Percentiles rank a stretch among this genome's conserved stretches.
Evolutionary conservation across 352 stramenopile genomes (phyloP).

Genomic region (Phytophthora europaea): DNA sequence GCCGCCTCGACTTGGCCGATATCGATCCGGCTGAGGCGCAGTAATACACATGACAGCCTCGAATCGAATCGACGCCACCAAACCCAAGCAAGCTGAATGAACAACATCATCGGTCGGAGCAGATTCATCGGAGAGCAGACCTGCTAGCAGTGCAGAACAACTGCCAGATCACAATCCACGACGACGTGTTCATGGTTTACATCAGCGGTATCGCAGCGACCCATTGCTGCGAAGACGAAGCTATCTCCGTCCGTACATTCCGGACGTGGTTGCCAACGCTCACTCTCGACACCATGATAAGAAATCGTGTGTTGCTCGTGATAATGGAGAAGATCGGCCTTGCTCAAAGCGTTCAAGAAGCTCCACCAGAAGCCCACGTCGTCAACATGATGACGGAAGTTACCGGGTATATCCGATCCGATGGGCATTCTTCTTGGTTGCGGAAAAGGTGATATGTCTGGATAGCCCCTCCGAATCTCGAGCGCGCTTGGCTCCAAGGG

Average conservation of each 20-base stretch:
- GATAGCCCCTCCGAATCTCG: too few relatives aligned
- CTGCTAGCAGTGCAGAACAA: conserved; percentile 10
- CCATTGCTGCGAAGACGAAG: background rate
- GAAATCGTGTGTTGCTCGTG: background rate
- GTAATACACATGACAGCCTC: background rate
- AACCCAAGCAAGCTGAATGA: background rate
- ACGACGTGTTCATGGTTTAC: background rate
- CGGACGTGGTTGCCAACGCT: conserved; percentile 14
- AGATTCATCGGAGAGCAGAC: background rate
- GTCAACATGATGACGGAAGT: background rate
- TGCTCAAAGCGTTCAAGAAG: background rate
- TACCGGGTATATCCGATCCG: too few relatives aligned
- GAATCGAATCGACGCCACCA: too few relatives aligned
- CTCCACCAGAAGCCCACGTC: background rate
- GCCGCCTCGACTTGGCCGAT: conserved; percentile 4
- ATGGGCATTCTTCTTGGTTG: too few relatives aligned
- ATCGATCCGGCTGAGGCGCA: conserved; percentile 19
- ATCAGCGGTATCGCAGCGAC: too few relatives aligned
- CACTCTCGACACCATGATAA: background rate
- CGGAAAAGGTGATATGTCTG: too few relatives aligned
- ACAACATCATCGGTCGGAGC: conserved; percentile 10
- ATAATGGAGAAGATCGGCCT: background rate
- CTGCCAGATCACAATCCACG: background rate
- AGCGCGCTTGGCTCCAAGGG: too few relatives aligned
- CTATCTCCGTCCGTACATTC: conserved; percentile 5